Percentiles rank a stretch among this genome's conserved stretches.
Conservation (phyloP, 495 filamentous ascomycete species). For the Cenococcum geophilum region DNA sequence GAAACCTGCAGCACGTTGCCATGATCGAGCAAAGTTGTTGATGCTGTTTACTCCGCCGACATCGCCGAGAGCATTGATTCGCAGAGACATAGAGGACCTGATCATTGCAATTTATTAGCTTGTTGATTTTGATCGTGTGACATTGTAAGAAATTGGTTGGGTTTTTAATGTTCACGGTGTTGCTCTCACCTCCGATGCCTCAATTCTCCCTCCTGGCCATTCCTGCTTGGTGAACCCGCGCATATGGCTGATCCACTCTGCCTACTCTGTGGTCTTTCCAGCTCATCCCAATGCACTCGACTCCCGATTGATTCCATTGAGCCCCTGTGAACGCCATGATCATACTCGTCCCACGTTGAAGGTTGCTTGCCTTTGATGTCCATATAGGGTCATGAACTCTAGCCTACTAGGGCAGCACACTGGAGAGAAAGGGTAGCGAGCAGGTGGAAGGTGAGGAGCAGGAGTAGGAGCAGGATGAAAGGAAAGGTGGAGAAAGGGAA, state of each 20-base stretch:
- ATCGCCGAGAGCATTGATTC: slow-evolving; percentile 61
- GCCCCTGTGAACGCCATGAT: slow-evolving; percentile 37
- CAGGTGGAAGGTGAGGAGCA: background rate
- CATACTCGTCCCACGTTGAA: slow-evolving; percentile 50
- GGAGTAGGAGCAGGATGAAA: background rate
- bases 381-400: slow-evolving; percentile 9
- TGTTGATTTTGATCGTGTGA: slow-evolving; percentile 13
- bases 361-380: slow-evolving; percentile 37
- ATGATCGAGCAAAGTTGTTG: slow-evolving; percentile 88
- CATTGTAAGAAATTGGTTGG: background rate
- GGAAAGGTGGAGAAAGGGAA: background rate
- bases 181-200: slow-evolving; percentile 26
- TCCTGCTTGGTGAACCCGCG: slow-evolving; percentile 13
- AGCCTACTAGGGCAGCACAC: too few relatives aligned
- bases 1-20: slow-evolving; percentile 88
- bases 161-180: background rate
- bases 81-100: slow-evolving; percentile 66
- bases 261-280: slow-evolving; percentile 16
- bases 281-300: slow-evolving; percentile 37
- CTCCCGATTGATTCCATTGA: slow-evolving; percentile 39
- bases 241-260: slow-evolving; percentile 7
- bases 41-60: slow-evolving; percentile 90
- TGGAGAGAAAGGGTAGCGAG: background rate
- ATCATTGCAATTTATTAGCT: slow-evolving; percentile 4
- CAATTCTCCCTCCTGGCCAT: slow-evolving; percentile 9